A percentile compares a stretch with the other conserved stretches of the same genome.
These are phyloP conservation scores for Plasmodium vivax DNA, from an alignment of 169 alveolate genomes.

Conservation along the genomic window DNA sequence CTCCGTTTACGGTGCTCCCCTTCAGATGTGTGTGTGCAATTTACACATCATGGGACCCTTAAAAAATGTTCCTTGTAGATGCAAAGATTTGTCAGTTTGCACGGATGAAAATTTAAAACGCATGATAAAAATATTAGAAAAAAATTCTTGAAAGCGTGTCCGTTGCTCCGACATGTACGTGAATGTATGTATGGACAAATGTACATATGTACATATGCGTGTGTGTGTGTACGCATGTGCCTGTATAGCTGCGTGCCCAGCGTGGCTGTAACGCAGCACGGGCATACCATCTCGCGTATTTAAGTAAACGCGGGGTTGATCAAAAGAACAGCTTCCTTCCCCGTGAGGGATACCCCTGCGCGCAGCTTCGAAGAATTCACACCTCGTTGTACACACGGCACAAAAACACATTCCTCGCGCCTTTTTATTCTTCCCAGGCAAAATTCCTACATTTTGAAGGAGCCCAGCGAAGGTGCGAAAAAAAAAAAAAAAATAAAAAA, in stretches of 20 bases:
- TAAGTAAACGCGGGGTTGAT: too few species aligned
- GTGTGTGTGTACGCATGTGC: neutral
- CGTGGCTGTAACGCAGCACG: neutral
- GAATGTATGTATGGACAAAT: slow-evolving; percentile 19
- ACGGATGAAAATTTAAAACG: slow-evolving; percentile 67
- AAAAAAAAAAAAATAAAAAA: slow-evolving; percentile 11
- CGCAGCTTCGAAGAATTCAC: neutral
- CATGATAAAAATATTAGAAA: slow-evolving; percentile 59
- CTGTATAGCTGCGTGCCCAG: neutral
- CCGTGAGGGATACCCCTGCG: neutral
- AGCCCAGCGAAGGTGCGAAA: slow-evolving; percentile 24
- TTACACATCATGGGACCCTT: neutral
- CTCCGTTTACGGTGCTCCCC: neutral
- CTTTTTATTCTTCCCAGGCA: slow-evolving; percentile 43
- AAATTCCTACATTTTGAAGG: slow-evolving; percentile 48
- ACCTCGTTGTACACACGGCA: neutral
- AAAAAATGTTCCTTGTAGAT: slow-evolving; percentile 34
- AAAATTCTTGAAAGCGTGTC: slow-evolving; percentile 16
- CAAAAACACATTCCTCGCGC: neutral
- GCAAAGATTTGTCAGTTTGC: slow-evolving; percentile 62
- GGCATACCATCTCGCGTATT: neutral
- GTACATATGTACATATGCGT: neutral
- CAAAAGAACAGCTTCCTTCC: too few species aligned
- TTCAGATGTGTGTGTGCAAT: neutral
- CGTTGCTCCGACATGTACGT: neutral